Percentiles rank a stretch among this genome's conserved stretches.
Evolutionary conservation across 768 basidiomycete genomes (phyloP).

Genomic region (Fibroporia radiculosa): DNA sequence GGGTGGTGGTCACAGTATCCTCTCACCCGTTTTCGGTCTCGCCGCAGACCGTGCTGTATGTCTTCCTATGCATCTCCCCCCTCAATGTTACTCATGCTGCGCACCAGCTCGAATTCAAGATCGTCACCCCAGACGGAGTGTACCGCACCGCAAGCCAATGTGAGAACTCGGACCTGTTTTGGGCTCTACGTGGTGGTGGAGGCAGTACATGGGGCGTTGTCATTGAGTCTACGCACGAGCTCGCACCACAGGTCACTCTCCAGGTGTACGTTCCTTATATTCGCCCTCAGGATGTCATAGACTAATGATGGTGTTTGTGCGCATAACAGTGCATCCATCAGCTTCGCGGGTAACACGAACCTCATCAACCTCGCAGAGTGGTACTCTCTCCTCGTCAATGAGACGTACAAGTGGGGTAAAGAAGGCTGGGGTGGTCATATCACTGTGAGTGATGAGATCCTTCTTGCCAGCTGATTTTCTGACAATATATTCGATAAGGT

Average conservation of each 20-base stretch:
- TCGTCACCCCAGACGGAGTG: slow-evolving; percentile 47
- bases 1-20: slow-evolving; percentile 25
- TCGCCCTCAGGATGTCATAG: not conserved
- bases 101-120: slow-evolving; percentile 35
- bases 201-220: slow-evolving; percentile 31
- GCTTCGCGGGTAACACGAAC: slow-evolving; percentile 15
- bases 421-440: slow-evolving; percentile 33
- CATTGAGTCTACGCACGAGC: slow-evolving; percentile 16
- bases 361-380: slow-evolving; percentile 17
- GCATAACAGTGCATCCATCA: slow-evolving; percentile 19
- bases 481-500: slow-evolving; percentile 10
- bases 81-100: not conserved
- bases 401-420: slow-evolving; percentile 23
- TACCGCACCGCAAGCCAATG: slow-evolving; percentile 36
- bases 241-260: slow-evolving; percentile 16
- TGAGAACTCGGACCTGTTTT: slow-evolving; percentile 46
- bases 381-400: slow-evolving; percentile 23
- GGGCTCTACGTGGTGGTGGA: slow-evolving; percentile 40
- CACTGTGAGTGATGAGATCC: slow-evolving; percentile 19
- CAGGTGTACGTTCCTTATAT: slow-evolving; percentile 14
- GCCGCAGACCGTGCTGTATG: slow-evolving; percentile 25
- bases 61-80: not conserved
- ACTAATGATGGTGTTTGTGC: not conserved
- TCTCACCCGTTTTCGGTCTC: slow-evolving; percentile 23
- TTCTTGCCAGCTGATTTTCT: not conserved